Percentiles rank a stretch among this genome's conserved stretches.
Evolutionary conservation across 139 green algal species (phyloP).

Genomic region (Chlorella sp.): DNA sequence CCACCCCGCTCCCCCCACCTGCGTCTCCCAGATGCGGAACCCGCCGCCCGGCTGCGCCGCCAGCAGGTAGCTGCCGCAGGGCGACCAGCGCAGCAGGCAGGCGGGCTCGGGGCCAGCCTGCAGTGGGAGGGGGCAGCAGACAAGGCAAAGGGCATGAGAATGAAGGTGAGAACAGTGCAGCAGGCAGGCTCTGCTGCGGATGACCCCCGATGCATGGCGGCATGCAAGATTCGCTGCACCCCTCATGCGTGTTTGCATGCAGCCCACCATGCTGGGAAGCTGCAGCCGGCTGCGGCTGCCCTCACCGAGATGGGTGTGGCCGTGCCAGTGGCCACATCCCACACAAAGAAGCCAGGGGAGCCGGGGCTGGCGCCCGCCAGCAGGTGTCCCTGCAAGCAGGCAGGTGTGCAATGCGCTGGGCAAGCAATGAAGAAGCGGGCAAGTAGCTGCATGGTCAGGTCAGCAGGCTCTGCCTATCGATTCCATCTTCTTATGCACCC

Average conservation of each 20-base stretch:
- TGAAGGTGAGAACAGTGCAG: background rate
- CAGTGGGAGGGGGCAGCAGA: background rate
- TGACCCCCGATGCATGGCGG: no score
- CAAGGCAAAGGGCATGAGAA: background rate
- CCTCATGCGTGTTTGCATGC: no score
- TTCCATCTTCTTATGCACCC: no score
- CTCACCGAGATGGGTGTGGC: constrained; percentile 14
- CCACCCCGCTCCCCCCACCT: background rate
- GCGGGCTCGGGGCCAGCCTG: constrained; percentile 34
- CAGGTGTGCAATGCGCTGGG: no score
- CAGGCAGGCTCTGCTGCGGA: background rate
- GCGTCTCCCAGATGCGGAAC: constrained; percentile 47
- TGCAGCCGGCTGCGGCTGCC: no score
- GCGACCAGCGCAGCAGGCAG: constrained; percentile 44
- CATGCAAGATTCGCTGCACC: no score
- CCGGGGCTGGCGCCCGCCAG: constrained; percentile 16
- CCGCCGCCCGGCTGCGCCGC: background rate
- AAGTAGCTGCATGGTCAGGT: no score
- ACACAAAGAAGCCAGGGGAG: constrained; percentile 11
- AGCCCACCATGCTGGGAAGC: no score
- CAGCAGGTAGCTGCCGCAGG: constrained; percentile 47
- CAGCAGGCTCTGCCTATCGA: no score
- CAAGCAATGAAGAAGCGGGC: no score
- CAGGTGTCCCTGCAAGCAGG: constrained; percentile 17
- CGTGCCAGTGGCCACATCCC: constrained; percentile 38